A percentile compares a stretch with the other conserved stretches of the same genome.
Conservation (phyloP, 495 filamentous ascomycete species). For the Penicillium pulvis region DNA sequence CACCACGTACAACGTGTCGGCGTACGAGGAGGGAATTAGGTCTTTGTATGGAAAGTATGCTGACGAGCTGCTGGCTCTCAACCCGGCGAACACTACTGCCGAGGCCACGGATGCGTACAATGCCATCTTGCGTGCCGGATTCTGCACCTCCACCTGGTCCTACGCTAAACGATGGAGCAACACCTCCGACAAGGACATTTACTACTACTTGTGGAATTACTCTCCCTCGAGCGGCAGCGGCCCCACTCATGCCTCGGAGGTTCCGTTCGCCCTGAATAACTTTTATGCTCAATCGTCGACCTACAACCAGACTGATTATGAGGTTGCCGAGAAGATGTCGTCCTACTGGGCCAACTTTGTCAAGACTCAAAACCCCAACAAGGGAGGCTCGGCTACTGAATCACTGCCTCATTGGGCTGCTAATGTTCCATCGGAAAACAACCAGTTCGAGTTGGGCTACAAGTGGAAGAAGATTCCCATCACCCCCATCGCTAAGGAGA, state of each 20-base stretch:
- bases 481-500: not conserved
- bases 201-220: not conserved
- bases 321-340: not conserved
- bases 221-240: not conserved
- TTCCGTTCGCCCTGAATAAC: not conserved
- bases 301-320: not conserved
- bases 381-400: not conserved
- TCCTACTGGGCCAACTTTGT: constrained; percentile 3
- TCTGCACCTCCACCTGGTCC: not conserved
- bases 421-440: not conserved
- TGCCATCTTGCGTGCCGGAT: not conserved
- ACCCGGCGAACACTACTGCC: not conserved
- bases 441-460: not conserved
- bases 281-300: not conserved
- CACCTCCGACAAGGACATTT: not conserved
- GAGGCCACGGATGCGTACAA: not conserved
- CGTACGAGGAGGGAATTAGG: not conserved
- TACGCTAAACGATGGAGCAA: constrained; percentile 3
- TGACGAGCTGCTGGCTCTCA: not conserved
- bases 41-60: not conserved
- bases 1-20: not conserved
- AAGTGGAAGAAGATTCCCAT: not conserved
- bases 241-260: not conserved
- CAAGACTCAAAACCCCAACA: constrained; percentile 3
- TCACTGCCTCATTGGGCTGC: not conserved